These are phyloP conservation scores for Aspergillus baeticus DNA, from an alignment of 495 filamentous ascomycete genomes.

Conservation along the genomic window DNA sequence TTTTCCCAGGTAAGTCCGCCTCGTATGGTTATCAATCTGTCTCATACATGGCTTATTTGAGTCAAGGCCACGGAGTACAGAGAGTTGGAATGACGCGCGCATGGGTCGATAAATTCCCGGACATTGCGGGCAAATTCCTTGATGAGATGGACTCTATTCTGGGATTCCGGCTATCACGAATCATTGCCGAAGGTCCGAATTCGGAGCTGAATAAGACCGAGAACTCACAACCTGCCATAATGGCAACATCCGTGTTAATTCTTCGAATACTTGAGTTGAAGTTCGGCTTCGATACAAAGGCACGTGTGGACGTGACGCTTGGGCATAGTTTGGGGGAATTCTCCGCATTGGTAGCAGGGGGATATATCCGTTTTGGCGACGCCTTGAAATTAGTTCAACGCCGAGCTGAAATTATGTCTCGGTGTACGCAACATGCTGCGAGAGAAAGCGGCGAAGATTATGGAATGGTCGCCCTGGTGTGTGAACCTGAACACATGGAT, in stretches of 20 bases:
- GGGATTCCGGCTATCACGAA: conserved; percentile 63
- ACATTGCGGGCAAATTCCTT: conserved; percentile 66
- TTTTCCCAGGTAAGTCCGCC: conserved; percentile 69
- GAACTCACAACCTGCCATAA: conserved; percentile 92
- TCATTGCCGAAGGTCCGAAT: conserved; percentile 79
- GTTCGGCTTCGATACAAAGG: conserved; percentile 69
- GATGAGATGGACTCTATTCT: conserved; percentile 81
- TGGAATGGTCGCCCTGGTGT: conserved; percentile 92
- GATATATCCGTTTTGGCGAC: conserved; percentile 73
- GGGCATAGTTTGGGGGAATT: conserved; percentile 97
- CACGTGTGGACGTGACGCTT: conserved; percentile 75
- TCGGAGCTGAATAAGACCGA: conserved; percentile 73
- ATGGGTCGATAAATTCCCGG: conserved; percentile 82
- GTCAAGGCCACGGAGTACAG: conserved; percentile 87
- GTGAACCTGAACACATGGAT: conserved; percentile 70
- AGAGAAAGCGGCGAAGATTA: conserved; percentile 66
- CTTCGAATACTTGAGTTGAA: conserved; percentile 84
- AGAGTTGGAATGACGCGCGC: conserved; percentile 85
- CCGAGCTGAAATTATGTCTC: conserved; percentile 82
- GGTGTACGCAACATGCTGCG: conserved; percentile 63
- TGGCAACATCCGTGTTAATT: conserved; percentile 89
- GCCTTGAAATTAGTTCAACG: conserved; percentile 72
- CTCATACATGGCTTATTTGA: not conserved
- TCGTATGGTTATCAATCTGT: not conserved
- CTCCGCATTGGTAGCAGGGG: conserved; percentile 80